These are phyloP conservation scores for Suhomyces sp. DNA, from an alignment of 805 yeast genomes.

Conservation along the genomic window DNA sequence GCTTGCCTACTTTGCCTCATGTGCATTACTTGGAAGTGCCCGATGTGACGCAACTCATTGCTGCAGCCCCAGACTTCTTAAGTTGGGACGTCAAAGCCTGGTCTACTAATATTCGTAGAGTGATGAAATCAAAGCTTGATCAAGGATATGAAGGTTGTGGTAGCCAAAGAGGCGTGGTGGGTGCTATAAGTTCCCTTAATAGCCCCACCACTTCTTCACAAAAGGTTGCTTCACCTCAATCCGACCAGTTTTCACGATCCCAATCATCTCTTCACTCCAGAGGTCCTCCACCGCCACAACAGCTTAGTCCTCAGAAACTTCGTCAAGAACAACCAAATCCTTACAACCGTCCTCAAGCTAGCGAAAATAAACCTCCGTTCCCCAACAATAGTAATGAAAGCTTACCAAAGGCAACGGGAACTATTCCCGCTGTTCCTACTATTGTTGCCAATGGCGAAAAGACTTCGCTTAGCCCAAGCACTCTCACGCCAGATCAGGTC, in stretches of 20 bases:
- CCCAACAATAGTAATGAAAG: background rate
- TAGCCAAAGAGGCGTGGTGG: slow-evolving; percentile 57
- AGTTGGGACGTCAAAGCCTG: slow-evolving; percentile 38
- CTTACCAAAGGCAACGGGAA: background rate
- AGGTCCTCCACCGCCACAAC: background rate
- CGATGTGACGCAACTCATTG: slow-evolving; percentile 24
- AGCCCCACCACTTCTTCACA: slow-evolving; percentile 26
- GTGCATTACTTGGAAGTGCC: slow-evolving; percentile 40
- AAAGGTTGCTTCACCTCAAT: background rate
- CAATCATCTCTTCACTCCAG: background rate
- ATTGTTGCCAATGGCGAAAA: slow-evolving; percentile 1
- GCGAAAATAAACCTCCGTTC: background rate
- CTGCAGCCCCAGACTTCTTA: slow-evolving; percentile 20
- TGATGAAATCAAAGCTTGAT: slow-evolving; percentile 35
- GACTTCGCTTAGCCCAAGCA: background rate
- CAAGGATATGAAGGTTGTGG: slow-evolving; percentile 74
- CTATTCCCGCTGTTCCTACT: background rate
- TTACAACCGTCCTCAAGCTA: background rate
- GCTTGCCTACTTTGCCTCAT: slow-evolving; percentile 44
- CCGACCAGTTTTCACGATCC: background rate
- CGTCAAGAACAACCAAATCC: background rate
- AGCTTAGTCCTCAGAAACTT: background rate
- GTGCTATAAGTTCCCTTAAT: slow-evolving; percentile 55
- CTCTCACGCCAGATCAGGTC: background rate
- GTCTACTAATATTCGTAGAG: slow-evolving; percentile 27